These are phyloP conservation scores for Aureobasidium sp. DNA, from an alignment of 2,329 filamentous ascomycete genomes.

Conservation along the genomic window DNA sequence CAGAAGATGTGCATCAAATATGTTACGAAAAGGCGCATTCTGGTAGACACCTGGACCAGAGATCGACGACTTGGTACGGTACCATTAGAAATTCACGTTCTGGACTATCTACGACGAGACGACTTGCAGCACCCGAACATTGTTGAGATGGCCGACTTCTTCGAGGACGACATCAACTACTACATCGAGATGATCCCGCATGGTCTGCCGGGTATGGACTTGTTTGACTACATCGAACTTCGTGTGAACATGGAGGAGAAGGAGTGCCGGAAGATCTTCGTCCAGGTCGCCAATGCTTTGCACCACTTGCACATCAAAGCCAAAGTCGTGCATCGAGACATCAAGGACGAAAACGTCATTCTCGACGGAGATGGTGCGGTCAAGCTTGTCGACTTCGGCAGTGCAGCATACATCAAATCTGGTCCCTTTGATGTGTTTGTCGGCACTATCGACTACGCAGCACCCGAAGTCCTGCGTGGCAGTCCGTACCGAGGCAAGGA, in stretches of 20 bases:
- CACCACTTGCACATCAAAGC: constrained; percentile 89
- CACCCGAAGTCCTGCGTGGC: constrained; percentile 92
- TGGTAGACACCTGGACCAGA: constrained; percentile 97
- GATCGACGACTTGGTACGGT: constrained; percentile 90
- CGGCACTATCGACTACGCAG: constrained; percentile 96
- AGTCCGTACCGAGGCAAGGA: constrained; percentile 90
- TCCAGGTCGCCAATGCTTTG: constrained; percentile 82
- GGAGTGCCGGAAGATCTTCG: constrained; percentile 91
- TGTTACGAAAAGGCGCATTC: constrained; percentile 90
- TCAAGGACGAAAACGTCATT: constrained; percentile 98
- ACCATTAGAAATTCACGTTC: constrained; percentile 90
- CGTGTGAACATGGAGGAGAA: constrained; percentile 92
- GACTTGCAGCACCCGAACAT: constrained; percentile 59
- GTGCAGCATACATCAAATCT: constrained; percentile 95
- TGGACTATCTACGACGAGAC: constrained; percentile 81
- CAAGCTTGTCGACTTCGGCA: constrained; percentile 97
- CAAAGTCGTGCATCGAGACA: constrained; percentile 89
- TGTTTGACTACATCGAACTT: constrained; percentile 98
- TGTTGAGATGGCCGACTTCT: constrained; percentile 63
- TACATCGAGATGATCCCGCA: constrained; percentile 99
- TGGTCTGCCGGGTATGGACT: constrained; percentile 91
- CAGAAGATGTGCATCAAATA: constrained; percentile 95
- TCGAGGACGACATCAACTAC: constrained; percentile 81
- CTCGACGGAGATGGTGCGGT: constrained; percentile 92
- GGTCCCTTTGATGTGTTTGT: constrained; percentile 99